Base-by-base conservation (phyloP, 805 yeast genomes). In the Brettanomyces anomalus region DNA sequence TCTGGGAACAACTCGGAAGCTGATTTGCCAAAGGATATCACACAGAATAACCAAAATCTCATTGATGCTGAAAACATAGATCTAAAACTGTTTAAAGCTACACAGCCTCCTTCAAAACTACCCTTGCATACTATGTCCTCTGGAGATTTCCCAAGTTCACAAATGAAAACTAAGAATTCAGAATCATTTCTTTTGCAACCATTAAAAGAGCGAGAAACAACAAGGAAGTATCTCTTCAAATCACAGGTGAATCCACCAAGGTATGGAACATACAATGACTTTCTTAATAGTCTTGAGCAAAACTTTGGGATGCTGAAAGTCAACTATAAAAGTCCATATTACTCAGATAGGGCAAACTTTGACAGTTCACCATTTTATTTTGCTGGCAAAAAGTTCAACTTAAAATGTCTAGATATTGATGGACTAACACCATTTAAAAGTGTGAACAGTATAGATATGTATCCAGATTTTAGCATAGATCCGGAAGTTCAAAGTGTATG, bases 321-420 rank as follows among this genome's bases (percentile, higher is more conserved):
- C 13, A 70, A 77, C 13, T 81, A 82, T 54, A 44, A 51, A 1
- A 82, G 76, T 47, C 95, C 96, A 0, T 77, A 62, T 49, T 89
- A 77, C 50, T 71, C 79, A 21, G 68, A 71, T 14, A 50, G 65
- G 0, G 52, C 58, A 1, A 89, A 85, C 50, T 62, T 72, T 5
- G 80, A 76, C 2, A 52, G 58, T 5, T 58, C 60, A 10, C 80
- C 90, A 0, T 72, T 81, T 43, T 60, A 74, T 1, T 80, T 77
- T 60, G 89, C 89, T 1, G 89, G 88, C 5, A 76, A 71, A 46
- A 76, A 72, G 49, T 77, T 79, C 47, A 63, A 61, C 1, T 59
- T 84, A 1, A 57, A 61, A 11, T 72, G 78, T 0, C 51, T 58
- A 3, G 65, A 71, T 42, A 31, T 62, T 7, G 43, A 56, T 15